Conservation (phyloP, 129 eudicot species). For the Flaveria trinervia region DNA sequence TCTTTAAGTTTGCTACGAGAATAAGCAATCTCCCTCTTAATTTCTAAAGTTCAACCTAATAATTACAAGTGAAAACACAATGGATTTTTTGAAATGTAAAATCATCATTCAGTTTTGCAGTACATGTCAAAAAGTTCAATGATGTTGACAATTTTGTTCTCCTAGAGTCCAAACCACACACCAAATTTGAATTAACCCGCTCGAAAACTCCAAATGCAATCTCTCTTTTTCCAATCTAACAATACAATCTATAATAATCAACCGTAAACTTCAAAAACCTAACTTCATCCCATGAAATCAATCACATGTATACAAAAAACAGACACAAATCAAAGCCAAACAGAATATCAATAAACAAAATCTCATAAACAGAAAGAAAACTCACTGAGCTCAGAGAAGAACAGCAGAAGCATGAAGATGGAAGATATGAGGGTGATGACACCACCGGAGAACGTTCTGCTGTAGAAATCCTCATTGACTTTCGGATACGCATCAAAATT, state of each 20-base stretch:
- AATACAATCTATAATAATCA: neutral
- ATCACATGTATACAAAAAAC: conserved; percentile 10
- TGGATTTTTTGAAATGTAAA: neutral
- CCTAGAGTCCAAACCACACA: conserved; percentile 20
- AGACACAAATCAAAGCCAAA: neutral
- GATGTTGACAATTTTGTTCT: conserved; percentile 31
- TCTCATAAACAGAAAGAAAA: conserved; percentile 10
- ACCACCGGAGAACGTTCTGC: conserved; percentile 87
- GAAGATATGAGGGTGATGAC: conserved; percentile 71
- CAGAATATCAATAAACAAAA: neutral
- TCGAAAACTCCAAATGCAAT: conserved; percentile 6
- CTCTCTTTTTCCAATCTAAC: neutral
- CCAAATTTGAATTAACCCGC: neutral
- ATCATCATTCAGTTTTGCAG: neutral
- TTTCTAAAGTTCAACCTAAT: neutral
- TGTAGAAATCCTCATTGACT: conserved; percentile 88
- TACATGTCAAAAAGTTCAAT: conserved; percentile 21
- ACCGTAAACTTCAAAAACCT: conserved; percentile 15
- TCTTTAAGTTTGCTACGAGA: neutral
- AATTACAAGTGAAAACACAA: conserved; percentile 1
- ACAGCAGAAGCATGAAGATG: conserved; percentile 71
- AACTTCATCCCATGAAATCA: conserved; percentile 2
- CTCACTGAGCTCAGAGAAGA: conserved; percentile 84
- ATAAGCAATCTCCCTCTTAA: neutral
- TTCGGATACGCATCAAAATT: conserved; percentile 78